These are phyloP conservation scores for Clausena lansium DNA, from an alignment of 345 rosid species.

Conservation along the genomic window DNA sequence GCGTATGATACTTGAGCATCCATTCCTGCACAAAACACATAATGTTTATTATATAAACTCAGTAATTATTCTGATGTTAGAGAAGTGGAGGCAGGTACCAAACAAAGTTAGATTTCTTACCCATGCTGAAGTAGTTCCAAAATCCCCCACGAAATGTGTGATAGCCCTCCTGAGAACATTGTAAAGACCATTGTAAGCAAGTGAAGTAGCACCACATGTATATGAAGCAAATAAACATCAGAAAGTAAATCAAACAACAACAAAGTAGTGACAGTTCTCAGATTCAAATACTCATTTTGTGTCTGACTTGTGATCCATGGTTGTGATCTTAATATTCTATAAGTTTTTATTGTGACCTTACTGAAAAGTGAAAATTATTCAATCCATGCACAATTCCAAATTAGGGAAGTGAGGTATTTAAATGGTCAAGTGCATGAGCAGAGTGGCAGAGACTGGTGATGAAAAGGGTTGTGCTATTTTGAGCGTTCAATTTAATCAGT, in stretches of 20 bases:
- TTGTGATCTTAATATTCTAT: not conserved
- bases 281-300: not conserved
- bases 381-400: not conserved
- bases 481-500: not conserved
- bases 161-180: constrained; percentile 51
- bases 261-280: not conserved
- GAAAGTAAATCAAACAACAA: not conserved
- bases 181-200: constrained; percentile 11
- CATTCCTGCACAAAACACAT: constrained; percentile 47
- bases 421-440: not conserved
- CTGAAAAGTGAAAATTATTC: not conserved
- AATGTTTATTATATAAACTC: not conserved
- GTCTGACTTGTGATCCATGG: not conserved
- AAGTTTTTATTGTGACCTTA: not conserved
- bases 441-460: not conserved
- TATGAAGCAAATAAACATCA: constrained; percentile 8
- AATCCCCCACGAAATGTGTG: constrained; percentile 79
- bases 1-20: constrained; percentile 79
- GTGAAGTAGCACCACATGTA: not conserved
- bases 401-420: not conserved
- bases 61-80: not conserved
- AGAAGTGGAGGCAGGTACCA: not conserved
- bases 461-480: not conserved
- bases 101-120: constrained; percentile 33
- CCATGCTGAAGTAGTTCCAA: constrained; percentile 87